Percentiles rank a stretch among this genome's conserved stretches.
These are phyloP conservation scores for Dissophora globulifera DNA, from an alignment of 192 early-diverging fungal genomes.

Conservation along the genomic window DNA sequence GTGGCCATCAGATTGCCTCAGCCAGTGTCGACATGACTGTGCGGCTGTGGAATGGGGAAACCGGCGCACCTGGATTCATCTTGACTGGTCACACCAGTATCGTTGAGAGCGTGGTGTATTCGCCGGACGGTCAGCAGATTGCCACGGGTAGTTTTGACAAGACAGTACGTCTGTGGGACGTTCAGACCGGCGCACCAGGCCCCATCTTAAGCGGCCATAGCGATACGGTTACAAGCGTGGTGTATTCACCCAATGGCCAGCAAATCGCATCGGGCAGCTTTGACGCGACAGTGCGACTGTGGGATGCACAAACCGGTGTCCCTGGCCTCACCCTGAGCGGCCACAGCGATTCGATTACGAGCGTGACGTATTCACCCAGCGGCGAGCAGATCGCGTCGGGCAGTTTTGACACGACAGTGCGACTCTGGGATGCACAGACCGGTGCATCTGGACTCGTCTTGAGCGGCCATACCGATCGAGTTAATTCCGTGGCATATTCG, in stretches of 20 bases:
- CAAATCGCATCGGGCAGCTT: neutral
- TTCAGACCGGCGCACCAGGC: too few species aligned
- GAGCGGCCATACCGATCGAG: neutral
- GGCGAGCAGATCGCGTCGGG: neutral
- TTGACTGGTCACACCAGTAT: too few species aligned
- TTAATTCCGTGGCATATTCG: neutral
- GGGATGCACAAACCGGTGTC: neutral
- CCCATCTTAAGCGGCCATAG: neutral
- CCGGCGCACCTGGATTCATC: too few species aligned
- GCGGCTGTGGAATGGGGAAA: too few species aligned
- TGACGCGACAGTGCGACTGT: constrained; percentile 1
- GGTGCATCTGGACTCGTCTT: neutral
- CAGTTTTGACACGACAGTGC: neutral
- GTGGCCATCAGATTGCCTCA: neutral
- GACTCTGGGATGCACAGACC: constrained; percentile 6
- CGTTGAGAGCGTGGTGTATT: too few species aligned
- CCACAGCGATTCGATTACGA: neutral
- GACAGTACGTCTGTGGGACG: too few species aligned
- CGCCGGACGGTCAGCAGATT: too few species aligned
- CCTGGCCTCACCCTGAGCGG: neutral
- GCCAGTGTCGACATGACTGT: too few species aligned
- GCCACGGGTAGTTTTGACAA: too few species aligned
- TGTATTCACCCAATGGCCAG: neutral
- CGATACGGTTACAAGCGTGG: neutral
- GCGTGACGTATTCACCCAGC: neutral